Base-by-base conservation (phyloP, 2,329 filamentous ascomycete genomes). In the Apiospora marii region DNA sequence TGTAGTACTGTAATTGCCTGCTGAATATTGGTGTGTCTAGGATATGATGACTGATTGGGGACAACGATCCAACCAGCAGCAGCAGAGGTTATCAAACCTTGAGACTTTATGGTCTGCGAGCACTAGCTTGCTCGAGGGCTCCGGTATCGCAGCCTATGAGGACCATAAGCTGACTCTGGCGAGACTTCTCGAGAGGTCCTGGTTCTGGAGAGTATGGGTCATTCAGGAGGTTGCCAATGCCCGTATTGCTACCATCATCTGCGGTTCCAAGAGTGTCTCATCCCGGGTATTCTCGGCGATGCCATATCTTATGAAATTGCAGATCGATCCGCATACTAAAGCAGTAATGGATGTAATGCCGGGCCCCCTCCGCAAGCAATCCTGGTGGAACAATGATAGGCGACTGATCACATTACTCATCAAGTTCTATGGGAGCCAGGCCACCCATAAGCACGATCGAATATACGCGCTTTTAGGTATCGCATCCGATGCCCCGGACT, bases 211-310 rank as follows among this genome's bases (percentile, higher is more conserved):
- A 48, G 69, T 71, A 8, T 71, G 69, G 69, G 16, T 71, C 1
- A 46, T 71, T 3, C 69, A 71, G 16, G 69, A 71, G n/a, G 53
- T 71, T 16, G 69, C 69, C 41, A 71, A 44, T 8, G 69, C 69
- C 13, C 34, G 69, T 13, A 24, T 12, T 1, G 69, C 53, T 1
- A 14, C 10, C n/a, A 24, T 70, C 12, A 22, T 41, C 3, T 64
- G 69, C 4, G 53, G 69, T 22, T 16, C 10, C 7, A 49, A 49
- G 19, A 34, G 43, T n/a, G 16, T 69, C 7, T 14, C 67, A 1
- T 46, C 67, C 44, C 22, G 27, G 5, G 27, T 49, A 37, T 69
- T 69, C 5, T 30, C 67, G 19, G 16, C 4, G 0, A 34, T 46
- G 27, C 67, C 27, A 10, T 12, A 14, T 16, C 27, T 69, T 7